Conservation (phyloP, 768 basidiomycete genomes). For the Tylopilus sp. region DNA sequence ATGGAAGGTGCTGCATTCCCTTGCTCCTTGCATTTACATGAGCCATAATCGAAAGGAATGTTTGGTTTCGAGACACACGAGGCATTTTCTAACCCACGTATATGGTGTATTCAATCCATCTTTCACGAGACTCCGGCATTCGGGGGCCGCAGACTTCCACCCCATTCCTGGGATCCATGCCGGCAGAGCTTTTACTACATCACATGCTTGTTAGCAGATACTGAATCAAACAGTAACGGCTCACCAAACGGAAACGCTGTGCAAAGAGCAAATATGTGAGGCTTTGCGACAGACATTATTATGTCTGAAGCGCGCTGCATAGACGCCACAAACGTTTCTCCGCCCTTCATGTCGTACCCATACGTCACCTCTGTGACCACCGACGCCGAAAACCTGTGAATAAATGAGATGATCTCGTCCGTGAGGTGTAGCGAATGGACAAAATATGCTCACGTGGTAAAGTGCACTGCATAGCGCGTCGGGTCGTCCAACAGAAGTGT, state of each 20-base stretch:
- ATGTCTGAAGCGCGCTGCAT: not conserved
- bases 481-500: constrained; percentile 30
- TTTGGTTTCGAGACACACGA: not conserved
- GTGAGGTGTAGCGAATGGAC: not conserved
- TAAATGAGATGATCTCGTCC: not conserved
- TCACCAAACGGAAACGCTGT: not conserved
- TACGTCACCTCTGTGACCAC: constrained; percentile 10
- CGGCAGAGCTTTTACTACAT: constrained; percentile 7
- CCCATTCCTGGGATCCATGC: constrained; percentile 15
- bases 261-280: no score
- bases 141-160: constrained; percentile 4
- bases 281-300: not conserved
- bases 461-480: constrained; percentile 28
- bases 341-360: constrained; percentile 12
- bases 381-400: constrained; percentile 11
- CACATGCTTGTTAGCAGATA: no score
- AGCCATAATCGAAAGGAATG: no score
- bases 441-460: constrained; percentile 25
- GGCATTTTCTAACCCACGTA: no score
- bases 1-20: constrained; percentile 3
- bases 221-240: no score
- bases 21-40: not conserved
- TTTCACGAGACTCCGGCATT: no score
- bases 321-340: constrained; percentile 8
- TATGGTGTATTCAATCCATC: no score